Base-by-base conservation (phyloP, 2,329 filamentous ascomycete genomes). In the Bipolaris gigantea region DNA sequence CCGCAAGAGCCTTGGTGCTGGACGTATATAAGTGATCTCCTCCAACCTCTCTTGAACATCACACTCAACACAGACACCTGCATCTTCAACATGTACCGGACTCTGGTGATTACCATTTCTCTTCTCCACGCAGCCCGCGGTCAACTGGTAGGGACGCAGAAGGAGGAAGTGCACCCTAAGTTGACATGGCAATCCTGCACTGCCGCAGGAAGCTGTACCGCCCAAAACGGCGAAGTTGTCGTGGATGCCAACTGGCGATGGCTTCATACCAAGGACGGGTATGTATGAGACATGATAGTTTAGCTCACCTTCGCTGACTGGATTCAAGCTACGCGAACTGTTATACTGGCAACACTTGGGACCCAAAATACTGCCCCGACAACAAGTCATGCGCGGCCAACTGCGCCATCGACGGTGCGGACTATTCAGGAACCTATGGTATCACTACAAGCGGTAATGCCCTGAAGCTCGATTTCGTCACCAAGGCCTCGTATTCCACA, bases 391-490 rank as follows among this genome's bases (percentile, higher is more conserved):
- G 74, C 55, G 63, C 70, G 0, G 43, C 60, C 7, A 72, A 70
- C 58, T 76, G 74, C 50, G 74, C 69, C 11, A 56, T 76, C 32
- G 74, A 76, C 35, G 74, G 74, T 34, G 73, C 72, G 19, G 73
- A 76, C 51, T 76, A 76, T 55, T 50, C 55, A 21, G 61, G 60
- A n/a, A 62, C 49, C 15, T 76, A 76, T 39, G 74, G 83, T 52
- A 79, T 83, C 59, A 80, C 77, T 15, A 75, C 82, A 33, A 78
- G 74, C 60, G 80, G 80, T 55, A 77, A 76, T 61, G 70, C 77
- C 46, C 74, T 86, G 57, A 81, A 74, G 59, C 75, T 85, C 58
- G 80, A 80, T 65, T 84, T 85, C 59, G 78, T 85, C 50, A 84
- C 81, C 41, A 75, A 80, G 59, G 74, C 76, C 57, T 57, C 67